Conservation (phyloP, 2,329 filamentous ascomycete genomes). For the Leptodontidium sp. region DNA sequence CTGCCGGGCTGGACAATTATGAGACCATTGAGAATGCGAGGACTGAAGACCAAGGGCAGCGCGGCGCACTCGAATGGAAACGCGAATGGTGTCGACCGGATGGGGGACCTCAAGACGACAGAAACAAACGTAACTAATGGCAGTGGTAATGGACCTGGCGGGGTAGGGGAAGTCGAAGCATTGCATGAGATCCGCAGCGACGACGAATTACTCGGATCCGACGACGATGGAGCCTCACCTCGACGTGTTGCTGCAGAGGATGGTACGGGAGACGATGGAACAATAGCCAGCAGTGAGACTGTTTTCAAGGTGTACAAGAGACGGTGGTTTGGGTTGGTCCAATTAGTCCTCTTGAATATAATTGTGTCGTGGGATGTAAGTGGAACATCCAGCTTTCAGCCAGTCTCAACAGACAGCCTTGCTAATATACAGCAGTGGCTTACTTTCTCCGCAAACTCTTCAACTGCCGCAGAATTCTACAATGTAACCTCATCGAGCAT, state of each 20-base stretch:
- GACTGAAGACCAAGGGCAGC: slow-evolving; percentile 29
- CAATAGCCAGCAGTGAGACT: slow-evolving; percentile 18
- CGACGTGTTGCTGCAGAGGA: slow-evolving; percentile 12
- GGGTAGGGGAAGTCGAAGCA: slow-evolving; percentile 37
- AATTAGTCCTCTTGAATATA: slow-evolving; percentile 88
- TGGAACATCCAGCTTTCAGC: slow-evolving; percentile 42
- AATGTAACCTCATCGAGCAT: slow-evolving; percentile 75
- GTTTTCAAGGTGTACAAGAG: slow-evolving; percentile 76
- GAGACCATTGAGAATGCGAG: slow-evolving; percentile 38
- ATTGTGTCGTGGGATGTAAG: slow-evolving; percentile 95
- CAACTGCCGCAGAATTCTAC: slow-evolving; percentile 79
- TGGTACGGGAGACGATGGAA: slow-evolving; percentile 17
- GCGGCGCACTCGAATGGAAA: slow-evolving; percentile 14
- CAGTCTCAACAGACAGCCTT: slow-evolving; percentile 17
- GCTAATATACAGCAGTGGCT: slow-evolving; percentile 73
- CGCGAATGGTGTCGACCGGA: slow-evolving; percentile 27
- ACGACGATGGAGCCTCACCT: slow-evolving; percentile 28
- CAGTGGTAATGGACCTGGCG: slow-evolving; percentile 22
- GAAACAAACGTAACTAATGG: slow-evolving; percentile 32
- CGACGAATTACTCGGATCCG: slow-evolving; percentile 42
- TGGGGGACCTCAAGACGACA: slow-evolving; percentile 32
- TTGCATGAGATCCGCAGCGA: slow-evolving; percentile 43
- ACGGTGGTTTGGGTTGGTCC: slow-evolving; percentile 85
- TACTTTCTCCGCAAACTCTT: slow-evolving; percentile 85
- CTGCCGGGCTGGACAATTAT: slow-evolving; percentile 41